These are phyloP conservation scores for Hypseocharis bilobata DNA, from an alignment of 441 rosid genomes.

Conservation along the genomic window DNA sequence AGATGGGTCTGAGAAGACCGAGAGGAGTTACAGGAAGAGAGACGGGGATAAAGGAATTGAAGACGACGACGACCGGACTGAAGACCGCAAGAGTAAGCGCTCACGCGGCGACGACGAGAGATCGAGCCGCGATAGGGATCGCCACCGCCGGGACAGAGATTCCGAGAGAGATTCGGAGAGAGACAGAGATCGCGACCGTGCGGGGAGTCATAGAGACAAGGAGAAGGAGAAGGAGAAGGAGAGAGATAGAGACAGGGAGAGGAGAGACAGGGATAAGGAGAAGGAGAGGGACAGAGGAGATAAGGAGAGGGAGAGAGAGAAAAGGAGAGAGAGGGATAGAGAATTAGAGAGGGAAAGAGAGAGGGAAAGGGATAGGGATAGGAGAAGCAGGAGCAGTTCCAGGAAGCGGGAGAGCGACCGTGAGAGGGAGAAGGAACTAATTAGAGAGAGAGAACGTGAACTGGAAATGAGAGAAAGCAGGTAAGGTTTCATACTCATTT, in stretches of 20 bases:
- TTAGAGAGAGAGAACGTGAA: slow-evolving; percentile 20
- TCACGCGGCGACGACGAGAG: slow-evolving; percentile 45
- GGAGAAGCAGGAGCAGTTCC: slow-evolving; percentile 50
- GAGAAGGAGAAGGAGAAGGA: slow-evolving; percentile 20
- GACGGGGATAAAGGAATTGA: slow-evolving; percentile 36
- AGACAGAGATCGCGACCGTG: slow-evolving; percentile 15
- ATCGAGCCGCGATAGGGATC: slow-evolving; percentile 37
- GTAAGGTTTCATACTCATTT: too few species aligned
- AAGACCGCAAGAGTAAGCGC: slow-evolving; percentile 40
- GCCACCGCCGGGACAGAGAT: slow-evolving; percentile 13
- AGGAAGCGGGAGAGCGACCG: slow-evolving; percentile 37
- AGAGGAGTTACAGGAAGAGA: slow-evolving; percentile 63
- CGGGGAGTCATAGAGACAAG: slow-evolving; percentile 11
- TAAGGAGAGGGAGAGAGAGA: slow-evolving; percentile 33
- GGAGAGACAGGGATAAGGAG: slow-evolving; percentile 22
- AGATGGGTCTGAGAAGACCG: slow-evolving; percentile 47
- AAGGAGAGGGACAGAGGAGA: slow-evolving; percentile 30
- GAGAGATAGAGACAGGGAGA: slow-evolving; percentile 9
- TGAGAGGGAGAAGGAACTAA: slow-evolving; percentile 23
- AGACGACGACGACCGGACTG: slow-evolving; percentile 31
- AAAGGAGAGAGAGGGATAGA: slow-evolving; percentile 10
- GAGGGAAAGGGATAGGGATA: slow-evolving; percentile 23
- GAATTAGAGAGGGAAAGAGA: slow-evolving; percentile 1
- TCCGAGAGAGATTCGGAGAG: slow-evolving; percentile 15
- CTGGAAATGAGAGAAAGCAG: slow-evolving; percentile 54